Evolutionary conservation across 176 grass and related monocot genomes (phyloP).

Genomic region (Saccharum spontaneum): DNA sequence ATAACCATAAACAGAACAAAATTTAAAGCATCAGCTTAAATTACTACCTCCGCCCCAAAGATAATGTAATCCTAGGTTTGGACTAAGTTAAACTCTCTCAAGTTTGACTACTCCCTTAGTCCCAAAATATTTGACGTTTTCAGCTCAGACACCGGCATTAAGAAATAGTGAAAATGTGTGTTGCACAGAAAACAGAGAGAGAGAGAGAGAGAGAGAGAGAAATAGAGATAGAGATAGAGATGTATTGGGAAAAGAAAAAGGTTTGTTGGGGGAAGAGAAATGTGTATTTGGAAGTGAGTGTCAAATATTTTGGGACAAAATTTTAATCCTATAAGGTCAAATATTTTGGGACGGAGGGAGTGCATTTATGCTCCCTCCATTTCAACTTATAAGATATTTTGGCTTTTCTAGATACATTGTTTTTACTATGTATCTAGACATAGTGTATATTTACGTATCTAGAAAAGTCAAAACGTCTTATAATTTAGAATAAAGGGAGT

Average conservation of each 20-base stretch:
- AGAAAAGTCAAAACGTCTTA: background rate
- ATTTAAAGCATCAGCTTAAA: background rate
- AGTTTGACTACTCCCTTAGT: background rate
- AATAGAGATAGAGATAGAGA: background rate
- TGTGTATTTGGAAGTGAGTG: background rate
- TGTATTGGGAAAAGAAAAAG: background rate
- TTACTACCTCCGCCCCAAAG: background rate
- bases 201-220: no score
- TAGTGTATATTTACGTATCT: background rate
- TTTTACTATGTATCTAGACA: background rate
- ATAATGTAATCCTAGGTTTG: background rate
- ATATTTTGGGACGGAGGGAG: background rate
- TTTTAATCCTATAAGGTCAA: no score
- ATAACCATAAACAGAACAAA: background rate
- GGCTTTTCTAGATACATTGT: background rate
- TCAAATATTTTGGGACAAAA: no score
- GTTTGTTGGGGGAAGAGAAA: background rate
- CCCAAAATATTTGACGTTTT: background rate
- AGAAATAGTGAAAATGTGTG: background rate
- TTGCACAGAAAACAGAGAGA: background rate
- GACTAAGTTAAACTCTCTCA: background rate
- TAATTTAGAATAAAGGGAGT: no score
- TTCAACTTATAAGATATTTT: background rate
- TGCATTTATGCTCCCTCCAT: background rate
- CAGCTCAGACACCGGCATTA: background rate